Evolutionary conservation across 805 yeast genomes (phyloP).

Genomic region (Kodamaea restingae): DNA sequence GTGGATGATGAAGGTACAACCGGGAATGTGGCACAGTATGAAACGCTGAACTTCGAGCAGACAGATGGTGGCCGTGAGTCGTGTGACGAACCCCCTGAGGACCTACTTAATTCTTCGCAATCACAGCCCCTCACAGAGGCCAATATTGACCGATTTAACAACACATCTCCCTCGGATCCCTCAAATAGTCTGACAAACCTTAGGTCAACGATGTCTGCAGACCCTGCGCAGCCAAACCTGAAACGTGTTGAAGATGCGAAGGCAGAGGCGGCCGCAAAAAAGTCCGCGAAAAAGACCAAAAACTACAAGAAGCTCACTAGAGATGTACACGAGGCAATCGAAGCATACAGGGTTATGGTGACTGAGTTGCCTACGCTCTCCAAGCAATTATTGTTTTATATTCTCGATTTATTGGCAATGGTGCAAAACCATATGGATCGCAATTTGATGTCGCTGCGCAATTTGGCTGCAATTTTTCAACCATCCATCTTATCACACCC

Average conservation of each 20-base stretch:
- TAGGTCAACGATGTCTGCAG: conserved; percentile 4
- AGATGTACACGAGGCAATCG: conserved; percentile 65
- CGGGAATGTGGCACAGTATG: conserved; percentile 2
- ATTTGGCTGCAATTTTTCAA: conserved; percentile 93
- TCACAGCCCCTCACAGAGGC: conserved; percentile 31
- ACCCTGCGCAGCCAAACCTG: conserved; percentile 4
- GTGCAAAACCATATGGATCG: conserved; percentile 74
- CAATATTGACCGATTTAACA: conserved; percentile 25
- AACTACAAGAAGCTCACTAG: conserved; percentile 55
- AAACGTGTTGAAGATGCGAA: conserved; percentile 5
- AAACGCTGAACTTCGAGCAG: not conserved
- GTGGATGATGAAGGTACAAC: not conserved
- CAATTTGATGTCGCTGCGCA: conserved; percentile 88
- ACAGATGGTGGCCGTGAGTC: not conserved
- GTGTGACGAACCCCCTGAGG: conserved; percentile 10
- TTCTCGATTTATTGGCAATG: conserved; percentile 79
- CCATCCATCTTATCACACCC: conserved; percentile 95
- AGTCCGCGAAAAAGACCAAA: conserved; percentile 36
- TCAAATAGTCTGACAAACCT: conserved; percentile 2
- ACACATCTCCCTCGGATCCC: conserved; percentile 9
- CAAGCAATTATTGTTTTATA: conserved; percentile 77
- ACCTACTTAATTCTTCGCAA: conserved; percentile 11
- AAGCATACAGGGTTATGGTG: conserved; percentile 66
- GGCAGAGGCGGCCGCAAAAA: conserved; percentile 12
- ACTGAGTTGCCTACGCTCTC: conserved; percentile 70